Conservation (phyloP, 2,329 filamentous ascomycete species). For the Diaporthe vexans region DNA sequence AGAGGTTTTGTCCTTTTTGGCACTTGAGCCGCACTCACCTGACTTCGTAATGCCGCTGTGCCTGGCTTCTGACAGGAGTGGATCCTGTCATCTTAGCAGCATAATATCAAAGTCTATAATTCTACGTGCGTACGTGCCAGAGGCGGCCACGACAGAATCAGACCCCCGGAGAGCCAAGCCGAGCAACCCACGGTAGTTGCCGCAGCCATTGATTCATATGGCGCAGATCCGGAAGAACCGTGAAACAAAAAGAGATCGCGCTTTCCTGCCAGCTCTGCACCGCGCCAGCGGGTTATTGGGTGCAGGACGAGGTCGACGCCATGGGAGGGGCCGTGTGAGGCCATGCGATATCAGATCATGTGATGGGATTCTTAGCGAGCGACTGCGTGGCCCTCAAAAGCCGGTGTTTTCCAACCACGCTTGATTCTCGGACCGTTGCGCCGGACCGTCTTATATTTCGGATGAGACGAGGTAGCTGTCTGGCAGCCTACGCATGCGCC, state of each 20-base stretch:
- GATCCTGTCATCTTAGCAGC: neutral
- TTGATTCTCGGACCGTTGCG: constrained; percentile 31
- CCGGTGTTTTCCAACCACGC: neutral
- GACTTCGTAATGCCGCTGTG: neutral
- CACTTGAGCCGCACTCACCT: neutral
- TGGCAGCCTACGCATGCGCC: constrained; percentile 23
- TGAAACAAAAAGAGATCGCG: constrained; percentile 24
- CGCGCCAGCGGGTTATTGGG: neutral
- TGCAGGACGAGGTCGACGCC: neutral
- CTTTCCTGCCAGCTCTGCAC: constrained; percentile 10
- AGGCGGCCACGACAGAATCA: neutral
- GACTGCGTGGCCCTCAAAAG: neutral
- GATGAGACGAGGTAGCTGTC: constrained; percentile 20
- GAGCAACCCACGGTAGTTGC: constrained; percentile 25
- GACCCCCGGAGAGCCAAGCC: constrained; percentile 20
- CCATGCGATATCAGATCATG: constrained; percentile 13
- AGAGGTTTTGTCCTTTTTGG: neutral
- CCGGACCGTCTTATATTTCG: constrained; percentile 13
- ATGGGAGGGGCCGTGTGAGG: neutral
- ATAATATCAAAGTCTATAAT: neutral
- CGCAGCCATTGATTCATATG: constrained; percentile 32
- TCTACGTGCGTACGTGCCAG: too few relatives aligned
- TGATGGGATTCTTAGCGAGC: neutral
- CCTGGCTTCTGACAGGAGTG: neutral
- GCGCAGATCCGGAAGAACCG: constrained; percentile 21